These are phyloP conservation scores for Trichophyton rubrum DNA, from an alignment of 2,329 filamentous ascomycete genomes.

Conservation along the genomic window DNA sequence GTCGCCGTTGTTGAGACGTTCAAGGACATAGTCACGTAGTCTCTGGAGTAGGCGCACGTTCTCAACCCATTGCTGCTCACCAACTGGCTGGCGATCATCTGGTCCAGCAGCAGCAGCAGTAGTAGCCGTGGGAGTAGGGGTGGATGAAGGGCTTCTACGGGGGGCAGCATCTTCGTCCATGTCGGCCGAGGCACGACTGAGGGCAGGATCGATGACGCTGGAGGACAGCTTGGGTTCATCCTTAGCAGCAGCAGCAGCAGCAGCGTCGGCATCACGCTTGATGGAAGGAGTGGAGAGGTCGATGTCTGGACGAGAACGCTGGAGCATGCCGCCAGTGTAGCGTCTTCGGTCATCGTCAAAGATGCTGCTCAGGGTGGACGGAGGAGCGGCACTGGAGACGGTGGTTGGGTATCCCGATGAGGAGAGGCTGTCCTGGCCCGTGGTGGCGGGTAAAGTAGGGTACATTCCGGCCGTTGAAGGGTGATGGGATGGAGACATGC, in stretches of 20 bases:
- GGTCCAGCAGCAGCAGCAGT: background rate
- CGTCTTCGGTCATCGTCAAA: slow-evolving; percentile 49
- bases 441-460: slow-evolving; percentile 47
- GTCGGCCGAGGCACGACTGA: slow-evolving; percentile 16
- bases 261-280: slow-evolving; percentile 1
- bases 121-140: background rate
- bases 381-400: slow-evolving; percentile 46
- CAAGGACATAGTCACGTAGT: slow-evolving; percentile 45
- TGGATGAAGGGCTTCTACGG: background rate
- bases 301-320: slow-evolving; percentile 38
- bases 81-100: background rate
- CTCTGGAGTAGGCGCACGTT: slow-evolving; percentile 53
- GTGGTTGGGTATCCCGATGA: slow-evolving; percentile 38
- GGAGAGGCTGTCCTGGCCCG: slow-evolving; percentile 43
- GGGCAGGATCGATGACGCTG: slow-evolving; percentile 33
- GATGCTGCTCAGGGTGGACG: slow-evolving; percentile 47
- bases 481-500: slow-evolving; percentile 38
- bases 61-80: slow-evolving; percentile 48
- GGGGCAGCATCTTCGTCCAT: slow-evolving; percentile 13
- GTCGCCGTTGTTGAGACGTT: slow-evolving; percentile 42
- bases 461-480: slow-evolving; percentile 44
- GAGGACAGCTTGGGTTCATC: slow-evolving; percentile 21
- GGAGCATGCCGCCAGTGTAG: slow-evolving; percentile 49
- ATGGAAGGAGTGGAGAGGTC: slow-evolving; percentile 15
- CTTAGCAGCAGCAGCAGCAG: too few species aligned